phyloP scores from a whole-genome alignment of 306 rosid species.

The Mucuna pruriens region DNA sequence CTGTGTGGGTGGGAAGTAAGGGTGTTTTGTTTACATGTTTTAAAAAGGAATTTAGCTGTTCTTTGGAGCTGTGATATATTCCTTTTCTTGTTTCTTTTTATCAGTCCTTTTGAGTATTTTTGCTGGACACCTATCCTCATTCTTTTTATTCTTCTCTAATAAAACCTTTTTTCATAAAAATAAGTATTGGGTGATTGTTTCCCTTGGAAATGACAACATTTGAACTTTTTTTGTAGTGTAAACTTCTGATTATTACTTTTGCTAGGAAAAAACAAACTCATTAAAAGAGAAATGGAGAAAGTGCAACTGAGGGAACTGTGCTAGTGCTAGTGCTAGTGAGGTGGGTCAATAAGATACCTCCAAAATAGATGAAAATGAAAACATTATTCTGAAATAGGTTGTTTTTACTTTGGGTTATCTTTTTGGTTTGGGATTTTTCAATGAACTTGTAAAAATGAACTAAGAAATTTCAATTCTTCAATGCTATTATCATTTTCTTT shows the following conservation, averaged over 20 bases:
- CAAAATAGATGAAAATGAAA: background rate
- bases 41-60: background rate
- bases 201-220: background rate
- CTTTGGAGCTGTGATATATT: background rate
- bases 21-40: too few species aligned
- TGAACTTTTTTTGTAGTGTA: background rate
- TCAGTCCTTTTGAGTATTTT: background rate
- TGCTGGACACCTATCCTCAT: background rate
- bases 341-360: background rate
- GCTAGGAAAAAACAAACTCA: background rate
- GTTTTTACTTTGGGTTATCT: background rate
- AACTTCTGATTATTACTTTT: background rate
- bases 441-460: conserved; percentile 5
- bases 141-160: background rate
- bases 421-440: conserved; percentile 25
- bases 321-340: background rate
- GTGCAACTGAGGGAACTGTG: background rate
- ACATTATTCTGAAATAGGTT: conserved; percentile 1
- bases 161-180: too few species aligned
- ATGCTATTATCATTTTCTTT: background rate
- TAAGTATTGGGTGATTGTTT: conserved; percentile 2
- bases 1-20: too few species aligned
- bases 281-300: background rate
- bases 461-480: background rate
- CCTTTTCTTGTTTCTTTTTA: background rate